phyloP scores from a whole-genome alignment of 176 grass and related monocot genomes.

The Eragrostis curvula region DNA sequence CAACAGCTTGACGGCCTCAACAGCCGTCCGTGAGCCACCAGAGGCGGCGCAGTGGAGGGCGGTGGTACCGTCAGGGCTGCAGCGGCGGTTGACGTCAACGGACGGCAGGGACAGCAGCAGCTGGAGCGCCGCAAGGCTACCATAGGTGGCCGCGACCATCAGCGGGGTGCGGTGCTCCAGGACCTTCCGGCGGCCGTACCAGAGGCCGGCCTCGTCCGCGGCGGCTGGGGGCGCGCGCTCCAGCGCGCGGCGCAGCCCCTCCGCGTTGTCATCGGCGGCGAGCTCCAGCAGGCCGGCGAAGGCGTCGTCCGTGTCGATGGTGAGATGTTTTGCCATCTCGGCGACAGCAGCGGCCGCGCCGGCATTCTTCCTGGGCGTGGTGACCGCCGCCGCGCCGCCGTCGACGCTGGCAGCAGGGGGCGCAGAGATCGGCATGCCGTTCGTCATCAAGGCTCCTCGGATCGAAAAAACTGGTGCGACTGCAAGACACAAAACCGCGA shows the following conservation, averaged over 20 bases:
- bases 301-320: conserved; percentile 62
- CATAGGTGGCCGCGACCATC: conserved; percentile 82
- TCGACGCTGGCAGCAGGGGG: conserved; percentile 7
- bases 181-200: conserved; percentile 77
- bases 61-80: conserved; percentile 60
- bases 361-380: conserved; percentile 46
- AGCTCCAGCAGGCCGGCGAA: conserved; percentile 67
- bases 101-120: conserved; percentile 58
- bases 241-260: conserved; percentile 48
- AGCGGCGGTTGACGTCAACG: conserved; percentile 61
- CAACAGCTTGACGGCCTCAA: conserved; percentile 61
- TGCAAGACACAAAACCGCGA: neutral
- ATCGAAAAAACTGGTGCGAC: conserved; percentile 46
- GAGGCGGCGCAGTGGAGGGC: conserved; percentile 84
- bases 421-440: conserved; percentile 49
- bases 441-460: conserved; percentile 50
- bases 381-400: conserved; percentile 1
- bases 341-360: conserved; percentile 6
- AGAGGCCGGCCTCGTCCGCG: conserved; percentile 65
- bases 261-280: conserved; percentile 61
- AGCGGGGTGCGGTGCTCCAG: conserved; percentile 73
- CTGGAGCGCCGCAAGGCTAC: conserved; percentile 53
- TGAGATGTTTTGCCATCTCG: conserved; percentile 60
- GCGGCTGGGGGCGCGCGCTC: conserved; percentile 48
- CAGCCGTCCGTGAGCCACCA: conserved; percentile 52